Conservation (phyloP, 1,284 basidiomycete species). For the Cryptococcus deneoformans region DNA sequence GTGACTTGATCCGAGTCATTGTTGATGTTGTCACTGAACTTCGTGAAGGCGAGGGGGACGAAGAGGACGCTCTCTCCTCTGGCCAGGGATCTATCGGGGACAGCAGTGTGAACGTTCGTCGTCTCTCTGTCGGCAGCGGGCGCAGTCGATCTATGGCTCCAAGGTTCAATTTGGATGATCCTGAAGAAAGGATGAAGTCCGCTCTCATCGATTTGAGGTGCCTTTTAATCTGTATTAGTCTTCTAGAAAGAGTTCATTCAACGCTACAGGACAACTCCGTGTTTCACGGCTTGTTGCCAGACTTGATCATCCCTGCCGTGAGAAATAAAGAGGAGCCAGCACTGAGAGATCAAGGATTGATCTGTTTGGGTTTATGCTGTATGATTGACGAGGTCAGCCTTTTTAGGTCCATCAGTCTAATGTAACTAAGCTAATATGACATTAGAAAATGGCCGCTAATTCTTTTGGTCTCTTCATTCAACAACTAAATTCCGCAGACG, state of each 20-base stretch:
- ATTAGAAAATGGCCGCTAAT: slow-evolving; percentile 78
- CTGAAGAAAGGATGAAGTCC: slow-evolving; percentile 44
- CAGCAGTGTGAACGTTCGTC: slow-evolving; percentile 5
- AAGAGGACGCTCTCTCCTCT: slow-evolving; percentile 34
- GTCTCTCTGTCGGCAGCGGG: slow-evolving; percentile 7
- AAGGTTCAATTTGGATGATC: slow-evolving; percentile 22
- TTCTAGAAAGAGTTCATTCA: slow-evolving; percentile 90
- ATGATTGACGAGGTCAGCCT: slow-evolving; percentile 68
- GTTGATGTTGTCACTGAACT: slow-evolving; percentile 91
- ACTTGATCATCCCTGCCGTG: slow-evolving; percentile 88
- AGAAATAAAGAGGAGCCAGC: slow-evolving; percentile 73
- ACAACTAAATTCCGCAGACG: slow-evolving; percentile 75
- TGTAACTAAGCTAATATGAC: slow-evolving; percentile 1
- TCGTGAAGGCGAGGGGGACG: slow-evolving; percentile 56
- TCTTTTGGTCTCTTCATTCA: slow-evolving; percentile 86
- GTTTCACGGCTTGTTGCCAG: slow-evolving; percentile 82
- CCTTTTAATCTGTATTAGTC: slow-evolving; percentile 80
- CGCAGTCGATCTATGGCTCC: slow-evolving; percentile 12
- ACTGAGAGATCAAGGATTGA: slow-evolving; percentile 80
- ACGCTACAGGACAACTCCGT: slow-evolving; percentile 92
- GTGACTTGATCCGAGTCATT: slow-evolving; percentile 88
- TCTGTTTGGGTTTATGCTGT: slow-evolving; percentile 84
- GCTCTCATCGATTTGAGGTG: slow-evolving; percentile 79
- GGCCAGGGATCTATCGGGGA: slow-evolving; percentile 20
- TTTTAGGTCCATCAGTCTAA: not conserved